Conservation (phyloP, 768 basidiomycete species). For the Kwoniella dejecticola region DNA sequence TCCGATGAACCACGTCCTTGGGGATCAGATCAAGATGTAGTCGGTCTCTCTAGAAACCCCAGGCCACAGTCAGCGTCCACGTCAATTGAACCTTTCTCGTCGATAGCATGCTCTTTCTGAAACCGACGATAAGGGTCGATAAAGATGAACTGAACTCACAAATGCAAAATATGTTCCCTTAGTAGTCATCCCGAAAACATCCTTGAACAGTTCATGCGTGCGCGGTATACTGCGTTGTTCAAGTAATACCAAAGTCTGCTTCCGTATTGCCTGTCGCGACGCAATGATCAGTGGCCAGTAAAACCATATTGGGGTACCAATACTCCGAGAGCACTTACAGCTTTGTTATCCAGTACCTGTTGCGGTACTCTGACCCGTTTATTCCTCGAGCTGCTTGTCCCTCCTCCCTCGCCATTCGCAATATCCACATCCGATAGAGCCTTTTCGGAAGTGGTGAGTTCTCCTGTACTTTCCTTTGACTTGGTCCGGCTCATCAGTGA, state of each 20-base stretch:
- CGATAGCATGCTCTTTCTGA: too few species aligned
- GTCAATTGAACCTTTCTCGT: too few species aligned
- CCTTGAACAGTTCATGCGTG: constrained; percentile 48
- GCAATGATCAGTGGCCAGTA: background rate
- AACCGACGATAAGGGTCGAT: background rate
- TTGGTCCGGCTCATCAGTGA: background rate
- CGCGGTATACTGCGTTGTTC: constrained; percentile 36
- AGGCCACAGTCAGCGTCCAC: too few species aligned
- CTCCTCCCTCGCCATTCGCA: background rate
- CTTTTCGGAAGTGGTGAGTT: background rate
- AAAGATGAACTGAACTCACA: constrained; percentile 30
- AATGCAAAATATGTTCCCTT: constrained; percentile 50
- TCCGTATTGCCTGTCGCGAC: constrained; percentile 44
- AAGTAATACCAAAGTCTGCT: constrained; percentile 42
- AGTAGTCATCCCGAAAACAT: constrained; percentile 49
- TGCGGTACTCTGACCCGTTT: constrained; percentile 38
- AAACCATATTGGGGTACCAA: too few species aligned
- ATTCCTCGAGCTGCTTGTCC: background rate
- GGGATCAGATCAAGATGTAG: constrained; percentile 23
- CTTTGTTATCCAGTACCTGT: constrained; percentile 48
- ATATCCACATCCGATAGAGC: background rate
- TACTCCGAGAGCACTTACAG: constrained; percentile 31
- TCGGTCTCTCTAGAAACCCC: constrained; percentile 27
- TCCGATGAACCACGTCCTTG: constrained; percentile 33
- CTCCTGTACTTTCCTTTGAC: background rate